phyloP scores from a whole-genome alignment of 2,329 filamentous ascomycete genomes.

The Ascochyta fabae region DNA sequence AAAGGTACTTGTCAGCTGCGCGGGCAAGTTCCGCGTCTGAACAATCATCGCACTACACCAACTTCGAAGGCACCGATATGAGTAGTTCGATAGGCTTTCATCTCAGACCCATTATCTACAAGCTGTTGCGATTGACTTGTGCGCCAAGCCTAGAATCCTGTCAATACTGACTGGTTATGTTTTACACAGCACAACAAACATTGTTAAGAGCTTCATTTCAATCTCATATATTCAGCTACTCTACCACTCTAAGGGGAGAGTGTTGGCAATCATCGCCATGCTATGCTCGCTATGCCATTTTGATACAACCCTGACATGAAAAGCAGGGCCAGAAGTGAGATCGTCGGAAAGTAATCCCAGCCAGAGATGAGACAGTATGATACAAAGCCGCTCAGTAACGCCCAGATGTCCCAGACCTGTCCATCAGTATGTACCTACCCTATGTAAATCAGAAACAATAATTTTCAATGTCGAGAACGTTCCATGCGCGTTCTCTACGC shows the following conservation, averaged over 20 bases:
- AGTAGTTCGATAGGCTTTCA: neutral
- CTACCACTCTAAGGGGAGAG: conserved; percentile 15
- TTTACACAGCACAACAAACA: neutral
- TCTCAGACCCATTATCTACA: neutral
- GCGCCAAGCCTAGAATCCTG: no score
- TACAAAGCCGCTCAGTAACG: conserved; percentile 13
- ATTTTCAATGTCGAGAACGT: neutral
- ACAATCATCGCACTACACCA: neutral
- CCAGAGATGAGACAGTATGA: conserved; percentile 10
- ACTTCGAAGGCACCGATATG: neutral
- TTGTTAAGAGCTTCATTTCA: neutral
- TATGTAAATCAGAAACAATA: conserved; percentile 5
- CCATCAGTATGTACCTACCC: conserved; percentile 7
- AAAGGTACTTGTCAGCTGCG: conserved; percentile 1
- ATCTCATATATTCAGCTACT: conserved; percentile 1
- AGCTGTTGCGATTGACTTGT: no score
- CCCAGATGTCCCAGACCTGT: neutral
- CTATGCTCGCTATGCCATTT: conserved; percentile 15
- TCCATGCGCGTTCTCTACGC: neutral
- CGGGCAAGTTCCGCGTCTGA: conserved; percentile 6
- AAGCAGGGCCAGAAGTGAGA: conserved; percentile 8
- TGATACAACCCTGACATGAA: conserved; percentile 9
- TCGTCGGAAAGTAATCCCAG: neutral
- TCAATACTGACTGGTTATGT: neutral
- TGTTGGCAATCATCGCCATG: conserved; percentile 12